Evolutionary conservation across 169 alveolate species (phyloP).

Genomic region (Babesia ovis): DNA sequence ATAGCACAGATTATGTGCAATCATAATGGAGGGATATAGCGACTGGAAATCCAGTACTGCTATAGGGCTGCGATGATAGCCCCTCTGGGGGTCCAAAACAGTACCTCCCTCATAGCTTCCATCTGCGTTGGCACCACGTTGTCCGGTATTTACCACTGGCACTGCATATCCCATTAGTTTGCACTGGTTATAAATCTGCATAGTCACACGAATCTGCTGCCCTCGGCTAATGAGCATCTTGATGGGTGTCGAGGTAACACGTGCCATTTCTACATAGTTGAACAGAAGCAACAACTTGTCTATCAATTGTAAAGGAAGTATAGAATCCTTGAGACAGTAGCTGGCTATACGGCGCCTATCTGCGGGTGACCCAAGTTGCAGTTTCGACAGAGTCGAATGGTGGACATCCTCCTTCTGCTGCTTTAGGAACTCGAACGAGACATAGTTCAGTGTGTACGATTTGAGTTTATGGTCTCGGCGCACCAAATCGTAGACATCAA

Average conservation of each 20-base stretch:
- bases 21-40: slow-evolving; percentile 99
- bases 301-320: slow-evolving; percentile 94
- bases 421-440: slow-evolving; percentile 93
- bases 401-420: slow-evolving; percentile 99
- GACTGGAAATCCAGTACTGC: slow-evolving; percentile 99
- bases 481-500: slow-evolving; percentile 95
- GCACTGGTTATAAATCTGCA: slow-evolving; percentile 92
- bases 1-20: slow-evolving; percentile 98
- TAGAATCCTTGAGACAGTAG: slow-evolving; percentile 98
- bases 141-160: slow-evolving; percentile 83
- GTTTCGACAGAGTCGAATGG: slow-evolving; percentile 92
- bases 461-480: slow-evolving; percentile 95
- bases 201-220: slow-evolving; percentile 96
- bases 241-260: slow-evolving; percentile 99
- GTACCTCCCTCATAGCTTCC: slow-evolving; percentile 94
- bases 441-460: slow-evolving; percentile 96
- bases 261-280: slow-evolving; percentile 98
- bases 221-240: slow-evolving; percentile 91
- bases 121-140: slow-evolving; percentile 58
- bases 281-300: slow-evolving; percentile 93
- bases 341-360: slow-evolving; percentile 97
- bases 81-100: slow-evolving; percentile 92
- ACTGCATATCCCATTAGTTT: slow-evolving; percentile 84
- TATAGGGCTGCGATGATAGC: slow-evolving; percentile 95
- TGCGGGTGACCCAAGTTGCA: slow-evolving; percentile 91